Evolutionary conservation across 208 protist genomes (phyloP), one percentile per base, ranked within the genome.

Genomic region (Spongospora subterranea): DNA sequence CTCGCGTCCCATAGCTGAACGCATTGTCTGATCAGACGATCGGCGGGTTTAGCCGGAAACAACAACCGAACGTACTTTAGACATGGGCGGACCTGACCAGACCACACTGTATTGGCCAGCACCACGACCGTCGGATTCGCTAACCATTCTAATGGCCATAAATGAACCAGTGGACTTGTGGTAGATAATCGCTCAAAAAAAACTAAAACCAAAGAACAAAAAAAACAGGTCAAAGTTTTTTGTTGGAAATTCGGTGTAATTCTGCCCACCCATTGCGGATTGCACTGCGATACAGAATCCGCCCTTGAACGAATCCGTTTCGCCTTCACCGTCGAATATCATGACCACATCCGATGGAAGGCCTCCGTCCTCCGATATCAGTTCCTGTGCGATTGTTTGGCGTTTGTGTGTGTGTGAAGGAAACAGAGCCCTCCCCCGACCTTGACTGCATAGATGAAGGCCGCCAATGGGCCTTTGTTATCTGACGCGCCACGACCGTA

Each of bases 401-500:
- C 50, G 24, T 29, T 6, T 29, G 50, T 6, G 24, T 24, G 24
- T 60, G 13, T 6, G 50, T 24, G 13, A 24, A 24, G 6, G 24
- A 6, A 24, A 60, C 50, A 6, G 50, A 6, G 50, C 6, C 24
- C 24, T 60, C 13, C 24, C 6, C 6, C 50, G 0, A 92, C 65
- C 89, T 92, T 93, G 45, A 93, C 41, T 0, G 93, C 93, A 40
- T 45, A 50, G 13, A 93, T 24, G 0, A 92, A 89, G 39, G 92
- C 90, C 0, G 91, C 43, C 32, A 91, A 54, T 24, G 93, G 92
- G 11, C 93, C 93, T 64, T 94, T 94, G 92, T 94, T 93, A 77
- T 94, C 93, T 1, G 90, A 93, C 0, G 90, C 76, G 0, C 93
- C 93, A 0, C 93, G 89, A 24, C 93, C 93, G 64, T 94, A 94